These are phyloP conservation scores for Scopulariopsis brevicaulis DNA, from an alignment of 2,329 filamentous ascomycete genomes.

Conservation along the genomic window DNA sequence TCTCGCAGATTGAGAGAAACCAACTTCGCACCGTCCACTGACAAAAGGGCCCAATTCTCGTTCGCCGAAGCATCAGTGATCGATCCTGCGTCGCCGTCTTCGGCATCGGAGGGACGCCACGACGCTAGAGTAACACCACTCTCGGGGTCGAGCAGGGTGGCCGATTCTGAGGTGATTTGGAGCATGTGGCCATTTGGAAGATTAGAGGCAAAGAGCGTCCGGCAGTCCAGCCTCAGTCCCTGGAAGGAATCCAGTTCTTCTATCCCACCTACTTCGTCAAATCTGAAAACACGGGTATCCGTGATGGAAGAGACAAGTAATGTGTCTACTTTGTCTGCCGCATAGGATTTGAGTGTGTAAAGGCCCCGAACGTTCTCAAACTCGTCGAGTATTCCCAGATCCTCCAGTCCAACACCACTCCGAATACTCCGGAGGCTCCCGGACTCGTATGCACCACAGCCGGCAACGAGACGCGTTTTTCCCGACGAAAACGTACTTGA, in stretches of 20 bases:
- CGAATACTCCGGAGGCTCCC: conserved; percentile 82
- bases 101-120: conserved; percentile 41
- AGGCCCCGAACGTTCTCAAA: conserved; percentile 64
- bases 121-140: conserved; percentile 39
- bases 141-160: conserved; percentile 51
- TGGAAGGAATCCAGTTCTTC: conserved; percentile 75
- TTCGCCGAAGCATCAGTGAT: conserved; percentile 78
- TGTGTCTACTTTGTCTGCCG: conserved; percentile 46
- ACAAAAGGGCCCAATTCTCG: conserved; percentile 56
- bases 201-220: conserved; percentile 62
- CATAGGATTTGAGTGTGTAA: conserved; percentile 51
- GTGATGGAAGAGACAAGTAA: conserved; percentile 71
- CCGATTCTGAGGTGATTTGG: conserved; percentile 61
- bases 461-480: conserved; percentile 85
- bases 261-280: conserved; percentile 62
- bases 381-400: conserved; percentile 70
- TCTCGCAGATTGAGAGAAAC: conserved; percentile 54
- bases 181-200: conserved; percentile 52
- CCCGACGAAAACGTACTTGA: conserved; percentile 91
- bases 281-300: conserved; percentile 74
- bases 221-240: conserved; percentile 56
- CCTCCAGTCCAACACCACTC: conserved; percentile 87
- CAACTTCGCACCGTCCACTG: conserved; percentile 62
- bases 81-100: conserved; percentile 18
- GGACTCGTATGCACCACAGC: conserved; percentile 81